Percentiles rank a stretch among this genome's conserved stretches.
phyloP scores from a whole-genome alignment of 2,329 filamentous ascomycete species.

The Leptographium galeiforme region DNA sequence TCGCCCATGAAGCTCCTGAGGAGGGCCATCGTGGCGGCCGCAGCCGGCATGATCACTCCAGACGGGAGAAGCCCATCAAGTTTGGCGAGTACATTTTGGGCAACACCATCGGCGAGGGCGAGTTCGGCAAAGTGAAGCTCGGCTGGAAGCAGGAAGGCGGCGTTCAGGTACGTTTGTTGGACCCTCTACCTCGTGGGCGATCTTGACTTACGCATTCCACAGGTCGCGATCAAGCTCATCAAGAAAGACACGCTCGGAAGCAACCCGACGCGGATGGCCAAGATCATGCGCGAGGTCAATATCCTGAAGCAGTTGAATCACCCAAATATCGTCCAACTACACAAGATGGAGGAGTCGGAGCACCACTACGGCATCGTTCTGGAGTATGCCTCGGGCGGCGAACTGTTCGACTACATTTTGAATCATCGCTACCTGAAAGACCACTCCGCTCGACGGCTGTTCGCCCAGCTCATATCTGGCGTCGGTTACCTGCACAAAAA shows the following conservation, averaged over 20 bases:
- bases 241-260: slow-evolving; percentile 78
- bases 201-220: slow-evolving; percentile 1
- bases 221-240: slow-evolving; percentile 97
- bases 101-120: slow-evolving; percentile 90
- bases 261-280: slow-evolving; percentile 80
- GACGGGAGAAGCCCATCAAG: slow-evolving; percentile 61
- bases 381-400: slow-evolving; percentile 93
- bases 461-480: slow-evolving; percentile 89
- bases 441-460: slow-evolving; percentile 74
- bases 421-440: slow-evolving; percentile 96
- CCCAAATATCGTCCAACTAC: slow-evolving; percentile 89
- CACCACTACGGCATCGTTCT: slow-evolving; percentile 95
- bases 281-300: slow-evolving; percentile 93
- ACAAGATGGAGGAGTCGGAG: slow-evolving; percentile 98
- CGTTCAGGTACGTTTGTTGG: slow-evolving; percentile 45
- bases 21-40: slow-evolving; percentile 36
- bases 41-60: slow-evolving; percentile 47
- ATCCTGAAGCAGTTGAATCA: slow-evolving; percentile 80
- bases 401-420: slow-evolving; percentile 95
- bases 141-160: slow-evolving; percentile 95
- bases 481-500: slow-evolving; percentile 98
- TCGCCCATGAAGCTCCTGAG: slow-evolving; percentile 14
- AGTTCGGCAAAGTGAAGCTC: slow-evolving; percentile 97
- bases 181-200: neutral
- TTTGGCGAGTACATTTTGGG: slow-evolving; percentile 95